Conservation (phyloP, 805 yeast genomes). For the Grigorovia yakushimaensis region DNA sequence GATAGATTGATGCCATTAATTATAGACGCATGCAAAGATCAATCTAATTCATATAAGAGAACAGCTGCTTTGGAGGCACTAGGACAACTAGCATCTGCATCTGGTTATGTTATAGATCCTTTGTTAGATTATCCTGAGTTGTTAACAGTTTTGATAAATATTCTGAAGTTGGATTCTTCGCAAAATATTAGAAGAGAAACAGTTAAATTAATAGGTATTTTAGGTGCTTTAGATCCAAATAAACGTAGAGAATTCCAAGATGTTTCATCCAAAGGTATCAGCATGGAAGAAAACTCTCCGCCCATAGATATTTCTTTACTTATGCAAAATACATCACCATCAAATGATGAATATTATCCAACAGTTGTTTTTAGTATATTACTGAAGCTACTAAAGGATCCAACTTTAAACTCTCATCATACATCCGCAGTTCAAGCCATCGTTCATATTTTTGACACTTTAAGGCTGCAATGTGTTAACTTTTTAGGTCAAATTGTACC, state of each 20-base stretch:
- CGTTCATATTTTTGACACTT: slow-evolving; percentile 75
- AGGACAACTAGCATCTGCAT: slow-evolving; percentile 77
- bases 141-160: slow-evolving; percentile 64
- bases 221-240: slow-evolving; percentile 93
- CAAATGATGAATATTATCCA: slow-evolving; percentile 83
- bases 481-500: slow-evolving; percentile 80
- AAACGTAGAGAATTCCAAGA: slow-evolving; percentile 84
- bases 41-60: slow-evolving; percentile 70
- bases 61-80: slow-evolving; percentile 79
- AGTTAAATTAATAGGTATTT: slow-evolving; percentile 74
- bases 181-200: slow-evolving; percentile 73
- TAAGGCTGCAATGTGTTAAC: slow-evolving; percentile 79
- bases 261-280: slow-evolving; percentile 35
- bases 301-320: slow-evolving; percentile 79
- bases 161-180: slow-evolving; percentile 69
- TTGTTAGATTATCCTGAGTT: slow-evolving; percentile 79
- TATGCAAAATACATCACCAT: slow-evolving; percentile 88
- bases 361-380: slow-evolving; percentile 83
- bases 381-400: slow-evolving; percentile 73
- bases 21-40: slow-evolving; percentile 80
- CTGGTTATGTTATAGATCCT: slow-evolving; percentile 92
- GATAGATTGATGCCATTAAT: slow-evolving; percentile 74
- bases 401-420: slow-evolving; percentile 74
- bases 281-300: slow-evolving; percentile 71
- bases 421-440: slow-evolving; percentile 85